Percentiles rank a stretch among this genome's conserved stretches.
Evolutionary conservation across 371 early-diverging fungal genomes (phyloP).

Genomic region (Mucor irregularis): DNA sequence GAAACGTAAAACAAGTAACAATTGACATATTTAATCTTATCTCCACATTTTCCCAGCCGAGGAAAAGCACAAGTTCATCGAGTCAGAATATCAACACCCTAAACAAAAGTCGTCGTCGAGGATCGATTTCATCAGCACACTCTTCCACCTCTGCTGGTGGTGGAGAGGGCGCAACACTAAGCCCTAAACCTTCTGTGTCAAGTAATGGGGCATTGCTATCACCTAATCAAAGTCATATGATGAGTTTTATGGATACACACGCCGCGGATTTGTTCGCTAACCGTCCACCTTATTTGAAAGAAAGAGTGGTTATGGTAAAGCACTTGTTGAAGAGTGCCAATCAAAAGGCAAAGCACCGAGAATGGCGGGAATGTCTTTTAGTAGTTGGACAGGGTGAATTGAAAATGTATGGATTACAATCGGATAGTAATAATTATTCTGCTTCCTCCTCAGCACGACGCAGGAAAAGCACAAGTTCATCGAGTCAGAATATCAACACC

Average conservation of each 20-base stretch:
- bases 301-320: constrained; percentile 85
- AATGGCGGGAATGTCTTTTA: constrained; percentile 84
- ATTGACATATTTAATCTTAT: background rate
- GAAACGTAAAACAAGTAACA: background rate
- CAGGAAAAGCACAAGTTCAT: constrained; percentile 29
- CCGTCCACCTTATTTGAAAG: constrained; percentile 58
- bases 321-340: constrained; percentile 77
- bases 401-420: constrained; percentile 73
- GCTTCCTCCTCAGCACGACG: constrained; percentile 37
- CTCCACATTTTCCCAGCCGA: constrained; percentile 17
- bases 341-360: constrained; percentile 79
- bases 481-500: background rate
- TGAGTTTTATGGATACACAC: constrained; percentile 27
- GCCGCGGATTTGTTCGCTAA: constrained; percentile 25
- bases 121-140: constrained; percentile 17
- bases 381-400: constrained; percentile 76
- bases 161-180: constrained; percentile 1
- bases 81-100: background rate
- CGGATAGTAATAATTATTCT: constrained; percentile 3
- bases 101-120: background rate
- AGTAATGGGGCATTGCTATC: constrained; percentile 9
- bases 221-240: constrained; percentile 22
- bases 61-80: constrained; percentile 29
- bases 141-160: constrained; percentile 10
- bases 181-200: constrained; percentile 7